Evolutionary conservation across 805 yeast genomes (phyloP), one percentile per base, ranked within the genome.

Genomic region (Kodamaea leandrae): DNA sequence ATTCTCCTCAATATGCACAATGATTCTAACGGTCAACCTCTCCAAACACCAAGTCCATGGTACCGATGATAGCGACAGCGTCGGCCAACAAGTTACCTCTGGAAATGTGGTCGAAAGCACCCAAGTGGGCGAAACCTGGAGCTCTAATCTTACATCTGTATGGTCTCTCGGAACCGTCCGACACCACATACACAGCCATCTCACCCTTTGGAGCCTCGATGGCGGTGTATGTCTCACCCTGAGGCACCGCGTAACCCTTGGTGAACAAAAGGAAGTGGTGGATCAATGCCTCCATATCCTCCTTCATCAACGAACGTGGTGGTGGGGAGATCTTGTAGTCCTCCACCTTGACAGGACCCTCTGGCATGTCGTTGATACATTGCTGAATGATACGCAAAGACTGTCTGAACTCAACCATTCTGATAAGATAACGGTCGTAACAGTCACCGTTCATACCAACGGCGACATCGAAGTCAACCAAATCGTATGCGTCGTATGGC

Each of bases 121-220:
- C 93, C 60, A 87, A 73, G 67, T 86, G 95, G 27, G 95, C 89
- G 61, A 87, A 87, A 33, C 96, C 95, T 36, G 96, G 96, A n/a
- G 95, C 89, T 69, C 96, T 82, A 57, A 87, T 86, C 72, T 86
- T 86, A 73, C 95, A 86, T 69, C 89, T 80, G 71, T 87, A 87
- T 25, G 96, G 96, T 65, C 93, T 78, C 71, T 87, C 96, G 44
- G 84, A 67, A 42, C 96, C 96, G 68, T 87, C 96, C 51, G 89
- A 80, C 42, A 87, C 95, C 39, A 87, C 82, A 58, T 82, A 87
- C 42, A 86, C 95, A 46, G 86, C 96, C 93, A 87, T 85, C 68
- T 87, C 96, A 61, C 96, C 96, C 78, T 87, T 87, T 62, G 96
- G 96, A 17, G 96, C 95, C 71, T 87, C 96, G 52, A 87, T 86